A percentile compares a stretch with the other conserved stretches of the same genome.
Conservation (phyloP, 2,329 filamentous ascomycete species). For the Nemania bipapillata region DNA sequence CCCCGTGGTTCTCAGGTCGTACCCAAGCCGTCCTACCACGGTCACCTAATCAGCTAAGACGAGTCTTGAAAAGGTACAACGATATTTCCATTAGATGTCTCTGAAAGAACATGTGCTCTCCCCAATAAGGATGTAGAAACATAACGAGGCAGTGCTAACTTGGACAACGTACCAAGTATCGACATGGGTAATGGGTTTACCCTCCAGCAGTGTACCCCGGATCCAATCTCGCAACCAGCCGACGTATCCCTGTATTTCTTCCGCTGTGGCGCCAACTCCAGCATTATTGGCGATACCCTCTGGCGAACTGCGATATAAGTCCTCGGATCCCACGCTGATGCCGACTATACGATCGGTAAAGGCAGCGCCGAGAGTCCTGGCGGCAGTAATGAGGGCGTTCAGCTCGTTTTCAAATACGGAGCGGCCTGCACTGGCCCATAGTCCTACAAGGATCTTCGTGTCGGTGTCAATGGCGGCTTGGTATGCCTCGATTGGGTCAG, state of each 20-base stretch:
- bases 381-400: slow-evolving; percentile 43
- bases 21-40: slow-evolving; percentile 47
- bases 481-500: slow-evolving; percentile 48
- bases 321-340: slow-evolving; percentile 50
- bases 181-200: slow-evolving; percentile 48
- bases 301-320: slow-evolving; percentile 47
- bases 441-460: slow-evolving; percentile 45
- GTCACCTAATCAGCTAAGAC: slow-evolving; percentile 23
- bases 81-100: background rate
- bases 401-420: slow-evolving; percentile 46
- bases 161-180: slow-evolving; percentile 47
- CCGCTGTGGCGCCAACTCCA: slow-evolving; percentile 44
- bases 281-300: slow-evolving; percentile 45
- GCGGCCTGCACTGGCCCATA: slow-evolving; percentile 49
- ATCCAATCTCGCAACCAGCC: slow-evolving; percentile 48
- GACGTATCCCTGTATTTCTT: slow-evolving; percentile 47
- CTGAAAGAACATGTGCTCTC: background rate
- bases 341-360: slow-evolving; percentile 47
- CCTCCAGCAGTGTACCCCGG: slow-evolving; percentile 43
- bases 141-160: background rate
- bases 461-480: slow-evolving; percentile 49
- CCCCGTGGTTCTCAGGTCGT: slow-evolving; percentile 45
- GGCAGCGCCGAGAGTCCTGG: slow-evolving; percentile 38
- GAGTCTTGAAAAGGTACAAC: slow-evolving; percentile 14
- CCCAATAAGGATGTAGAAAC: background rate